These are phyloP conservation scores for Alternaria triticina DNA, from an alignment of 2,329 filamentous ascomycete species.

Conservation along the genomic window DNA sequence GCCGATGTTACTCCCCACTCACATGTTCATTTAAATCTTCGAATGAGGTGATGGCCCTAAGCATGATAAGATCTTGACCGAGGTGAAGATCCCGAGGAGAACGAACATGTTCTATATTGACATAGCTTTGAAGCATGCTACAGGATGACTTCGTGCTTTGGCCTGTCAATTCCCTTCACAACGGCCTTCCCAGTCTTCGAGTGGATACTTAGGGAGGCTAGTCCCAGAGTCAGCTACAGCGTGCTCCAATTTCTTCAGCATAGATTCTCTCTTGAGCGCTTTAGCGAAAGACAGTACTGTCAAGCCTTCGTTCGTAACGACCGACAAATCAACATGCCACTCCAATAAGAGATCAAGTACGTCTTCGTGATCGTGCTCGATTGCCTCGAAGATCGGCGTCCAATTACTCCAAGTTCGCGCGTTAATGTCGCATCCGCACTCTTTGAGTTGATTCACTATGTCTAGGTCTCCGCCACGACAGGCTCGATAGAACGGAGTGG, in stretches of 20 bases:
- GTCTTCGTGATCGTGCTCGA: not conserved
- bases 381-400: not conserved
- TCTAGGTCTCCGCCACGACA: not conserved
- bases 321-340: not conserved
- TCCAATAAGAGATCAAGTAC: not conserved
- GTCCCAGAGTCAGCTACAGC: not conserved
- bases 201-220: not conserved
- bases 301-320: not conserved
- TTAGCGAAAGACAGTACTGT: not conserved
- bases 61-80: no score
- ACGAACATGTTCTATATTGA: no score
- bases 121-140: no score
- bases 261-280: not conserved
- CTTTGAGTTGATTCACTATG: not conserved
- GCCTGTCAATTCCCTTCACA: not conserved
- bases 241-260: not conserved
- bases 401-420: not conserved
- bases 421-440: not conserved
- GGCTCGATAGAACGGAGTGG: not conserved
- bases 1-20: not conserved
- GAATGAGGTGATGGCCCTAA: no score
- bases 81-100: no score
- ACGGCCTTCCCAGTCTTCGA: not conserved
- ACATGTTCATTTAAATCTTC: not conserved
- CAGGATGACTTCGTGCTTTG: not conserved